phyloP scores from a whole-genome alignment of 129 eudicot genomes.

The Lactuca sativa region DNA sequence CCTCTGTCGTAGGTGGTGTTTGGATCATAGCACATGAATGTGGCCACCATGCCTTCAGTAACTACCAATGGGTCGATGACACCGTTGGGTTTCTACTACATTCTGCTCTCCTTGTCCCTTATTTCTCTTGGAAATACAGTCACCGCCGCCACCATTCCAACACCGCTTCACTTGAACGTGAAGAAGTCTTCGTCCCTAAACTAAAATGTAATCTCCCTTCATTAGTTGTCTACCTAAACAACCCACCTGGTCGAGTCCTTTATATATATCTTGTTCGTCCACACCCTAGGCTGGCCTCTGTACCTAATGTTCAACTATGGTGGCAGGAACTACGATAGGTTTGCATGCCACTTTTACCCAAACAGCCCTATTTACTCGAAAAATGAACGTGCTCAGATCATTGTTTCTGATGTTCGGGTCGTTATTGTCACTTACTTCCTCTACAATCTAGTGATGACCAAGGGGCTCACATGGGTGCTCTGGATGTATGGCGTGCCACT shows the following conservation, averaged over 20 bases:
- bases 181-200: conserved; percentile 30
- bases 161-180: conserved; percentile 38
- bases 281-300: conserved; percentile 28
- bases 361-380: conserved; percentile 34
- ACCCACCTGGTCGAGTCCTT: conserved; percentile 11
- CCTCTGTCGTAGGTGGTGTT: conserved; percentile 22
- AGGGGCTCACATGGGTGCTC: conserved; percentile 25
- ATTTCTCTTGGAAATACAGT: conserved; percentile 38
- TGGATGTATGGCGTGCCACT: conserved; percentile 27
- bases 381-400: conserved; percentile 32
- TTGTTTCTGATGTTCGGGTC: conserved; percentile 28
- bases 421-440: conserved; percentile 10
- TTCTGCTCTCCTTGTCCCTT: conserved; percentile 34
- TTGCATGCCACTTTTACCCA: conserved; percentile 36
- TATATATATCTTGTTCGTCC: too few relatives aligned
- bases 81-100: conserved; percentile 28
- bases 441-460: background rate
- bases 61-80: conserved; percentile 27
- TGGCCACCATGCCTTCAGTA: conserved; percentile 33
- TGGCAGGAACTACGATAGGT: conserved; percentile 37
- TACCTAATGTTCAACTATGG: conserved; percentile 49
- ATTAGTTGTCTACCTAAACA: background rate
- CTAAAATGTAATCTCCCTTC: background rate
- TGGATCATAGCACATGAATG: conserved; percentile 41
- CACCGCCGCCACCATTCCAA: conserved; percentile 45